These are phyloP conservation scores for Ustilago esculenta DNA, from an alignment of 1,284 basidiomycete genomes.

Conservation along the genomic window DNA sequence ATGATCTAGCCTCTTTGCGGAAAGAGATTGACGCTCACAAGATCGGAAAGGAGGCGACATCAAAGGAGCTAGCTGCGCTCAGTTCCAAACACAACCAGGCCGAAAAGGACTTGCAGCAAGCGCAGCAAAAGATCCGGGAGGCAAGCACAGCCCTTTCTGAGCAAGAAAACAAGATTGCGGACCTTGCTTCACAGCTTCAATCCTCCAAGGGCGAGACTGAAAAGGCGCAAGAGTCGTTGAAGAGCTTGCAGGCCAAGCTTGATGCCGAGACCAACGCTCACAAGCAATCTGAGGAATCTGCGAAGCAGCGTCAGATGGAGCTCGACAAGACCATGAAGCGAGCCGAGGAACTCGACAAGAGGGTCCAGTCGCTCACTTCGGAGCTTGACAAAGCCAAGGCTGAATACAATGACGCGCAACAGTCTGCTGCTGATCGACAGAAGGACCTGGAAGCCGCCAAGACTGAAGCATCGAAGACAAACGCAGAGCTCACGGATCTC, in stretches of 20 bases:
- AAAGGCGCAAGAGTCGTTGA: slow-evolving; percentile 11
- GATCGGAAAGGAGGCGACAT: slow-evolving; percentile 11
- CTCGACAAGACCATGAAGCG: slow-evolving; percentile 19
- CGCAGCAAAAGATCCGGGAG: slow-evolving; percentile 15
- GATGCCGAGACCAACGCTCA: slow-evolving; percentile 18
- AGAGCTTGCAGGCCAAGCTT: slow-evolving; percentile 18
- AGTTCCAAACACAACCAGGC: slow-evolving; percentile 16
- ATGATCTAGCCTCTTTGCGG: slow-evolving; percentile 16
- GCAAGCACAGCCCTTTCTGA: slow-evolving; percentile 4
- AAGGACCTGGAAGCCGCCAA: slow-evolving; percentile 19
- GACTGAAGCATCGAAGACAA: slow-evolving; percentile 3
- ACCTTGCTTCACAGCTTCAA: slow-evolving; percentile 16
- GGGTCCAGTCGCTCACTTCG: slow-evolving; percentile 4
- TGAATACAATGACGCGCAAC: slow-evolving; percentile 16
- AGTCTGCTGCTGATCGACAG: slow-evolving; percentile 12
- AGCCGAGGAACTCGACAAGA: slow-evolving; percentile 19
- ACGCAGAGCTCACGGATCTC: slow-evolving; percentile 14
- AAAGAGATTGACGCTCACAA: slow-evolving; percentile 24
- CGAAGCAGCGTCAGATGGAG: slow-evolving; percentile 8
- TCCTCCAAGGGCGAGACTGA: slow-evolving; percentile 12
- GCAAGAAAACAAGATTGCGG: slow-evolving; percentile 17
- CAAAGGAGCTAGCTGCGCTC: slow-evolving; percentile 24
- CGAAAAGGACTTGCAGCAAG: slow-evolving; percentile 20
- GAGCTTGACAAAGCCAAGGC: slow-evolving; percentile 25
- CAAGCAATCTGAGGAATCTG: slow-evolving; percentile 10